Base-by-base conservation (phyloP, 2,329 filamentous ascomycete genomes). In the Cladosporium sp. region DNA sequence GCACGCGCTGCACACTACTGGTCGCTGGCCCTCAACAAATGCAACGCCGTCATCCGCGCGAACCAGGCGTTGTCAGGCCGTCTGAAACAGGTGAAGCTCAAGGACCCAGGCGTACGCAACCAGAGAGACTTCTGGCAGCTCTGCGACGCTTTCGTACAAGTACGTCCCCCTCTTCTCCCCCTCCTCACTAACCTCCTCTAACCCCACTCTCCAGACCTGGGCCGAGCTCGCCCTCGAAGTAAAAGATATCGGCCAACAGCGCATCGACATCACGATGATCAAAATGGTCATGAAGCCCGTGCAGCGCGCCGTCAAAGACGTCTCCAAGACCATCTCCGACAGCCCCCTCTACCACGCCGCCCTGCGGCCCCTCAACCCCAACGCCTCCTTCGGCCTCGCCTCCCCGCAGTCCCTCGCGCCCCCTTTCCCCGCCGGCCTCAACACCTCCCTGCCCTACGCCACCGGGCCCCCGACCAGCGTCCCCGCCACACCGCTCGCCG, bases 401-500 rank as follows among this genome's bases (percentile, higher is more conserved):
- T 49, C 51, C n/a, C 43, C 54, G 6, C 43, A 43, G 49, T 44
- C 59, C 48, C 38, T 64, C 54, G 34, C 62, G 56, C 56, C 69
- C 59, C 18, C 71, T 66, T 63, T 60, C 48, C 61, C 60, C 11
- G 44, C 58, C 4, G 50, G 51, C 33, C 51, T 48, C 33, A 63
- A 65, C 51, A 60, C 58, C 13, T 54, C 56, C n/a, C 37, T 9
- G 14, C 42, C n/a, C 43, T 33, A 40, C 33, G 28, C 28, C 18
- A 16, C 65, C 14, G 40, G 50, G 38, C 31, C 43, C 58, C 14
- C 43, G 9, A 40, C 53, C 49, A 76, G 80, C 9, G 72, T 90
- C 35, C 90, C 91, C 8, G 89, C 93, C 63, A 96, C 91, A 1
- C 91, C 92, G 7, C 80, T 95, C 56, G 93, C 88, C 61, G 91